phyloP scores from a whole-genome alignment of 192 early-diverging fungal genomes.

The Entrophospora sp. region DNA sequence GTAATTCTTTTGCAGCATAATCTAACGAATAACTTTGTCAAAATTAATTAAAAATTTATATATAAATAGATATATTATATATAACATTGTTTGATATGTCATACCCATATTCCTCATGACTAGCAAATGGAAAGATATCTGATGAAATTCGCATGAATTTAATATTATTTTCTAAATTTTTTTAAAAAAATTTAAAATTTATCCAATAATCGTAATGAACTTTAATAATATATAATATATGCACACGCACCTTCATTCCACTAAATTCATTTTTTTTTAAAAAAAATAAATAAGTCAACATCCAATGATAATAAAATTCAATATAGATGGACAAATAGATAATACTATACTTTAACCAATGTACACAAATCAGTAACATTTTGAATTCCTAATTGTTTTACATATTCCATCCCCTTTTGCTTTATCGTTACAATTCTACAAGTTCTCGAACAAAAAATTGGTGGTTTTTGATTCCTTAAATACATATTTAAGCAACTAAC shows the following conservation, averaged over 20 bases:
- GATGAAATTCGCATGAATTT: slow-evolving; percentile 39
- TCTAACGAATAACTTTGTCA: slow-evolving; percentile 22
- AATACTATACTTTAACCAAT: slow-evolving; percentile 39
- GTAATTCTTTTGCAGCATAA: slow-evolving; percentile 30
- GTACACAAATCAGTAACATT: slow-evolving; percentile 30
- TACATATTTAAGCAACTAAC: slow-evolving; percentile 45
- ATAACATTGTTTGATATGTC: background rate
- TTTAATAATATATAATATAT: no score
- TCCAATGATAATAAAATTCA: no score
- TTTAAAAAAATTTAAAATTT: no score
- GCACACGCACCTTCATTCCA: no score
- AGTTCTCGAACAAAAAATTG: slow-evolving; percentile 39
- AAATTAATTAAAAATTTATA: background rate
- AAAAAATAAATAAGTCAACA: no score
- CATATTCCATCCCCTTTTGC: slow-evolving; percentile 31
- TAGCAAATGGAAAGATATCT: slow-evolving; percentile 43
- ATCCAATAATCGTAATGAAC: background rate
- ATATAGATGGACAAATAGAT: no score
- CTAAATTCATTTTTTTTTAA: no score
- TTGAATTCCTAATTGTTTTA: slow-evolving; percentile 26
- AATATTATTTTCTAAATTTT: slow-evolving; percentile 28
- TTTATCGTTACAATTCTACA: slow-evolving; percentile 34
- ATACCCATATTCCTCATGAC: slow-evolving; percentile 35
- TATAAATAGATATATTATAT: background rate
- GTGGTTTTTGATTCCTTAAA: slow-evolving; percentile 35